Evolutionary conservation across 371 early-diverging fungal species (phyloP).

Genomic region (Encephalitozoon romaleae): DNA sequence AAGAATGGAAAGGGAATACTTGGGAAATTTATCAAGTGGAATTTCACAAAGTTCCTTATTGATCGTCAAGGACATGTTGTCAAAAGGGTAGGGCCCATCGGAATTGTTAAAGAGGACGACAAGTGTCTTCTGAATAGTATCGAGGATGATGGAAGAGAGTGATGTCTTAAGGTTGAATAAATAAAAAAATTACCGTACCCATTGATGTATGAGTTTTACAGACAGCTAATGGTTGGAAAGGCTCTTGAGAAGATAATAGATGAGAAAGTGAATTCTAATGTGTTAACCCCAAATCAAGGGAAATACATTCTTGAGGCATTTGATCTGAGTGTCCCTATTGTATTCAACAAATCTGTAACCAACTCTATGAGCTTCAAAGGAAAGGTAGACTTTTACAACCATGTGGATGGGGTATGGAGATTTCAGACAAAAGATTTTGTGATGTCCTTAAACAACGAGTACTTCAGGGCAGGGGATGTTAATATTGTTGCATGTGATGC

Average conservation of each 20-base stretch:
- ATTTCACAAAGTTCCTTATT: constrained; percentile 67
- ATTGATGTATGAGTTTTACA: constrained; percentile 60
- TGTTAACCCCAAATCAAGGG: constrained; percentile 58
- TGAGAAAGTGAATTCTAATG: constrained; percentile 54
- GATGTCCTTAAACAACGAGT: constrained; percentile 59
- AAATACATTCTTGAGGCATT: constrained; percentile 53
- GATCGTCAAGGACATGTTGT: constrained; percentile 66
- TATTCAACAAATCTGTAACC: constrained; percentile 57
- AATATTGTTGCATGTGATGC: constrained; percentile 62
- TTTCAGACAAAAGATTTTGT: constrained; percentile 59
- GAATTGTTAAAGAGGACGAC: constrained; percentile 22
- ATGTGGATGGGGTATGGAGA: constrained; percentile 62
- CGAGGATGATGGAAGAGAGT: neutral
- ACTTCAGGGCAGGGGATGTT: constrained; percentile 46
- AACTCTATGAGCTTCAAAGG: constrained; percentile 60
- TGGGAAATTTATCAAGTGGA: constrained; percentile 61
- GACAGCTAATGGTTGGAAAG: constrained; percentile 58
- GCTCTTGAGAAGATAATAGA: constrained; percentile 59
- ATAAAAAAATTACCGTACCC: constrained; percentile 16
- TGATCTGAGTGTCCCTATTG: constrained; percentile 54
- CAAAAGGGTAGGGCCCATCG: constrained; percentile 63
- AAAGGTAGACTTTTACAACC: constrained; percentile 55
- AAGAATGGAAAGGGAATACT: constrained; percentile 63
- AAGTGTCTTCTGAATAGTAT: constrained; percentile 4
- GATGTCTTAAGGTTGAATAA: neutral